Evolutionary conservation across 2,329 filamentous ascomycete species (phyloP), one percentile per base, ranked within the genome.

Genomic region (Fusarium veterinarium): DNA sequence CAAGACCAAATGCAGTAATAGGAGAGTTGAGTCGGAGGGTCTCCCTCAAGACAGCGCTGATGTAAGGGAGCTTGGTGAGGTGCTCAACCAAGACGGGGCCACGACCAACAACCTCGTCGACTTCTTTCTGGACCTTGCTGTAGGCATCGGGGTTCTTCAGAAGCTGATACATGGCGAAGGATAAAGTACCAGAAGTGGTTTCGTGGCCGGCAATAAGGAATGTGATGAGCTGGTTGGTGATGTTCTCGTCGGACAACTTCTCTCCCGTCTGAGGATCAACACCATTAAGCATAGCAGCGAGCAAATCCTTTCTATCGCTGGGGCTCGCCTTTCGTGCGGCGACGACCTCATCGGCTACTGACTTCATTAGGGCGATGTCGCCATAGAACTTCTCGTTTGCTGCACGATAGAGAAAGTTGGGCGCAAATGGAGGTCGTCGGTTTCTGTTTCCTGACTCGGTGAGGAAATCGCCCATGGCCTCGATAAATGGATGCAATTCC

Each of bases 131-230:
- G 0, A 91, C 90, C 69, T 89, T 90, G 41, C 81, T 81, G 68
- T 91, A 89, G 4, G 85, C 84, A 3, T 86, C 84, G 0, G 91
- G 91, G 73, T 91, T 85, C 77, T 90, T 91, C 38, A 93, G 79
- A 5, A 95, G 83, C 61, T 91, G 85, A 76, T 91, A 91, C 55
- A 93, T 88, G 0, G 87, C 81, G 76, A 93, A 94, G 0, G 90
- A 88, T 17, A 94, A 79, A 20, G 91, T 81, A 6, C 91, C 91
- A 4, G 90, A 89, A 0, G 92, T 92, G 0, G 93, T 95, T 75
- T 94, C 92, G 69, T 93, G 91, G 4, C 91, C 90, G 40, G 91
- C 91, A 74, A 92, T 90, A 14, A 94, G 80, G 72, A 94, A 93
- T 0, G 91, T 94, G 65, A 92, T 90, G 81, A 94, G 89, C 71